phyloP scores from a whole-genome alignment of 2,329 filamentous ascomycete genomes.

The Pyricularia sp. region DNA sequence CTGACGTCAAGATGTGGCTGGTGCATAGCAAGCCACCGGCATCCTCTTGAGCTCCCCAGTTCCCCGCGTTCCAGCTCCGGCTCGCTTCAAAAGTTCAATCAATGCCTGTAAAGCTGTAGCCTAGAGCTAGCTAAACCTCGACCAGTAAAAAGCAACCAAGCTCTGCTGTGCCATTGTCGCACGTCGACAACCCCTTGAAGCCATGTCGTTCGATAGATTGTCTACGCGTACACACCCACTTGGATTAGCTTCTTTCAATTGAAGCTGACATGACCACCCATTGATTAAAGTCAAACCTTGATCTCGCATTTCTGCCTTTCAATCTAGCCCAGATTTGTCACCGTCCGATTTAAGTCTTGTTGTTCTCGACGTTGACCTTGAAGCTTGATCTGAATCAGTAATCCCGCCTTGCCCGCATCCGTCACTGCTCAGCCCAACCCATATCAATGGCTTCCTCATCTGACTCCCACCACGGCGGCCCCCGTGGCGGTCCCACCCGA shows the following conservation, averaged over 20 bases:
- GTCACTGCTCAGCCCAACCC: not conserved
- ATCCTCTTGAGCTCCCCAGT: not conserved
- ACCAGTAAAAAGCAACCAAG: conserved; percentile 1
- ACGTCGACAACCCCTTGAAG: not conserved
- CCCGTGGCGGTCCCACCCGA: conserved; percentile 1
- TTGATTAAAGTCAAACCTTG: not conserved
- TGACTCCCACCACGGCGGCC: not conserved
- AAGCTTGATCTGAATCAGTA: not conserved
- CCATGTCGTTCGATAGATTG: not conserved
- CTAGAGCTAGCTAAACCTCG: not conserved
- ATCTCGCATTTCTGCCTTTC: not conserved
- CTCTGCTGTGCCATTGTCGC: not conserved
- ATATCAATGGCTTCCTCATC: not conserved
- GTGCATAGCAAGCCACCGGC: not conserved
- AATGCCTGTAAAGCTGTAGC: not conserved
- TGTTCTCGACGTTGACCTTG: no score
- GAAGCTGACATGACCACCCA: not conserved
- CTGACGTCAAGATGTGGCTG: not conserved
- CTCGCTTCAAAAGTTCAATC: not conserved
- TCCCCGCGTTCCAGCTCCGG: not conserved
- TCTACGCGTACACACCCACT: not conserved
- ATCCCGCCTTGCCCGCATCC: no score
- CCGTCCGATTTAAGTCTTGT: not conserved
- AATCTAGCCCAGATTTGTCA: not conserved
- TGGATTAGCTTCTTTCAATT: not conserved